Evolutionary conservation across 2,329 filamentous ascomycete genomes (phyloP).

Genomic region (Herpotrichia juniperi): DNA sequence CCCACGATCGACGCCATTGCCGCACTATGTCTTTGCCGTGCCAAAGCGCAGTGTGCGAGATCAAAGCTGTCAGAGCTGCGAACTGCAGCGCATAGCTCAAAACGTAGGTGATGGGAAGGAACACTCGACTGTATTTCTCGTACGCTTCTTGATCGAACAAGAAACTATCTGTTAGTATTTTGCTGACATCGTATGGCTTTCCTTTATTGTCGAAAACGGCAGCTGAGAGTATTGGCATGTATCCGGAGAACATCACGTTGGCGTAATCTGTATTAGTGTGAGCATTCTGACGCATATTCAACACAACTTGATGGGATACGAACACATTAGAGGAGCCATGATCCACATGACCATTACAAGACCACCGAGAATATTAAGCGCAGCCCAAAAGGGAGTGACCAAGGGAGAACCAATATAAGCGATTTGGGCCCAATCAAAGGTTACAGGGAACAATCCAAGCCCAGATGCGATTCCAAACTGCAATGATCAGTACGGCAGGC

Average conservation of each 20-base stretch:
- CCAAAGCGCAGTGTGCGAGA: constrained; percentile 85
- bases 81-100: constrained; percentile 88
- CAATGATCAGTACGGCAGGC: constrained; percentile 3
- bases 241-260: constrained; percentile 80
- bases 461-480: constrained; percentile 83
- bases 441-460: constrained; percentile 81
- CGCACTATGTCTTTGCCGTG: constrained; percentile 82
- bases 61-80: constrained; percentile 76
- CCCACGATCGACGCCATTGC: constrained; percentile 73
- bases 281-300: constrained; percentile 6
- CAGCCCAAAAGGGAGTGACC: constrained; percentile 84
- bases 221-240: constrained; percentile 84
- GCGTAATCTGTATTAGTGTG: constrained; percentile 62
- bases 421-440: constrained; percentile 91
- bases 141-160: constrained; percentile 80
- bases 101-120: constrained; percentile 85
- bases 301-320: constrained; percentile 18
- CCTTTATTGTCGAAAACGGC: constrained; percentile 87
- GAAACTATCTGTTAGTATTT: constrained; percentile 78
- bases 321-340: constrained; percentile 74
- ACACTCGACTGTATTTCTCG: constrained; percentile 80
- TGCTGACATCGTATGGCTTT: constrained; percentile 78
- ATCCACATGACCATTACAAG: constrained; percentile 86
- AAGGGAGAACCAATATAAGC: constrained; percentile 86
- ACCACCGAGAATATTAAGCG: constrained; percentile 82